A percentile compares a stretch with the other conserved stretches of the same genome.
These are phyloP conservation scores for Colletotrichum euphorbiae DNA, from an alignment of 2,329 filamentous ascomycete genomes.

Conservation along the genomic window DNA sequence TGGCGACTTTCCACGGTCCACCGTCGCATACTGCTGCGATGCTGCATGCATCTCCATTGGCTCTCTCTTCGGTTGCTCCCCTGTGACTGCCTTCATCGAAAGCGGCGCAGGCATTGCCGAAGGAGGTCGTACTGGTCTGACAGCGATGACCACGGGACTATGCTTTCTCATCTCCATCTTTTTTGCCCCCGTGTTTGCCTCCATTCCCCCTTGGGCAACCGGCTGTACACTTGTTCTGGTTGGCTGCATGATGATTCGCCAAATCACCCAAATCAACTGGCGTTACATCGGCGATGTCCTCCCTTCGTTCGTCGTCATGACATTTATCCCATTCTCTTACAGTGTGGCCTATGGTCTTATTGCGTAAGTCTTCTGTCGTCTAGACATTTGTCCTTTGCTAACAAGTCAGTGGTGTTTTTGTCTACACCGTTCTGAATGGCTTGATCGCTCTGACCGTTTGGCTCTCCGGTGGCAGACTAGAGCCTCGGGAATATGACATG, in stretches of 20 bases:
- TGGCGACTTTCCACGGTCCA: constrained; percentile 88
- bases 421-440: constrained; percentile 62
- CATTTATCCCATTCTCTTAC: constrained; percentile 83
- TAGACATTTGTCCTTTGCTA: not conserved
- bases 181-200: constrained; percentile 81
- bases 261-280: constrained; percentile 82
- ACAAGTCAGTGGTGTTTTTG: constrained; percentile 61
- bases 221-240: constrained; percentile 79
- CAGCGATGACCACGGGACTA: constrained; percentile 74
- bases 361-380: constrained; percentile 60
- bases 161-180: constrained; percentile 80
- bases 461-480: constrained; percentile 55
- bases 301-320: constrained; percentile 80
- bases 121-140: constrained; percentile 78
- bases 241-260: constrained; percentile 82
- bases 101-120: constrained; percentile 81
- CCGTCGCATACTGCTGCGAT: constrained; percentile 81
- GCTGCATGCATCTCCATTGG: constrained; percentile 78
- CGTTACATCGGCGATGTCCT: constrained; percentile 79
- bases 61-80: constrained; percentile 75
- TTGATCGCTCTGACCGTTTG: constrained; percentile 59
- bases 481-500: constrained; percentile 64
- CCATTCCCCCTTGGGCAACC: constrained; percentile 82
- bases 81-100: constrained; percentile 81
- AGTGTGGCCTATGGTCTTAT: constrained; percentile 83